Percentiles rank a stretch among this genome's conserved stretches.
Conservation (phyloP, 2,329 filamentous ascomycete genomes). For the Xylariales sp. region DNA sequence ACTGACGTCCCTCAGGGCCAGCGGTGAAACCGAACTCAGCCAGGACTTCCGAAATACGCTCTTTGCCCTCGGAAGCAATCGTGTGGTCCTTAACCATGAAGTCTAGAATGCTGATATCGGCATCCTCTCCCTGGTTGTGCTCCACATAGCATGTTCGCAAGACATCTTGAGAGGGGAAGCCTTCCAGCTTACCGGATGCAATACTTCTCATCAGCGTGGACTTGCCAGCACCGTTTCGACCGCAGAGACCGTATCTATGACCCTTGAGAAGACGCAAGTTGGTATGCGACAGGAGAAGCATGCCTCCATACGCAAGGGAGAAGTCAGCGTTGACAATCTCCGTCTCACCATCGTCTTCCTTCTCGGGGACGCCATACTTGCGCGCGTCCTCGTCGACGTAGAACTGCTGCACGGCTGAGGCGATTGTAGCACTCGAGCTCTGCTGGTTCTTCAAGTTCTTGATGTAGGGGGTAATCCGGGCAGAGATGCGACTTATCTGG, state of each 20-base stretch:
- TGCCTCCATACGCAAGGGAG: constrained; percentile 94
- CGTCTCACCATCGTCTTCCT: constrained; percentile 85
- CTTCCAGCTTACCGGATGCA: constrained; percentile 90
- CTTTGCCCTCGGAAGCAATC: constrained; percentile 70
- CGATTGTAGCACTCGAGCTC: constrained; percentile 59
- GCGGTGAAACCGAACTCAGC: constrained; percentile 90
- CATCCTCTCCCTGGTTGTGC: constrained; percentile 98
- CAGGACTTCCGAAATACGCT: constrained; percentile 79
- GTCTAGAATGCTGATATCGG: constrained; percentile 90
- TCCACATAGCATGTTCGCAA: constrained; percentile 97
- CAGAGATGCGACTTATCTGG: constrained; percentile 66
- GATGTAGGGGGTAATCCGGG: constrained; percentile 70
- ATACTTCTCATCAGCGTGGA: constrained; percentile 99
- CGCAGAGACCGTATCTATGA: constrained; percentile 94
- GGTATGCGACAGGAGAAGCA: constrained; percentile 93
- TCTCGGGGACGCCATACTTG: constrained; percentile 77
- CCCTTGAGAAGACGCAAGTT: constrained; percentile 93
- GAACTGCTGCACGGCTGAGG: constrained; percentile 67
- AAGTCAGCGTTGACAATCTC: constrained; percentile 98
- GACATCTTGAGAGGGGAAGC: constrained; percentile 88
- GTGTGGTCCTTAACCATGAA: constrained; percentile 88
- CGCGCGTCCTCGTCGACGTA: constrained; percentile 82
- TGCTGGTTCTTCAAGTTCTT: constrained; percentile 61
- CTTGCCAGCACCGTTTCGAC: constrained; percentile 95
- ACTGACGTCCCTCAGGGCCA: constrained; percentile 83